Evolutionary conservation across 495 filamentous ascomycete genomes (phyloP).

Genomic region (Daldinia bambusicola): DNA sequence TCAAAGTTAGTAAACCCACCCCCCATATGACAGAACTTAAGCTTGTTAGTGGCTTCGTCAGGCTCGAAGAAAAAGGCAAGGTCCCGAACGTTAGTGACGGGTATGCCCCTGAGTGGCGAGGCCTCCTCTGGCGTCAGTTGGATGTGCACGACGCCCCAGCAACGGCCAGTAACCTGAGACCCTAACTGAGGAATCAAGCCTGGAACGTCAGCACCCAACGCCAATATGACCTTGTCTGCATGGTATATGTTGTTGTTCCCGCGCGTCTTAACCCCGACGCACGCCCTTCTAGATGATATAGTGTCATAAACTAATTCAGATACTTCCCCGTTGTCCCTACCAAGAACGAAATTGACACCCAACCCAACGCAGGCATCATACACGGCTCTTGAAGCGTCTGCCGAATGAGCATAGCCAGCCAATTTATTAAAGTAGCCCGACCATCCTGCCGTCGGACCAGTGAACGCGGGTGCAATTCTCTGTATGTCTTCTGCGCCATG

Average conservation of each 20-base stretch:
- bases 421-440: conserved; percentile 64
- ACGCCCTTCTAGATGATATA: conserved; percentile 7
- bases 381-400: conserved; percentile 51
- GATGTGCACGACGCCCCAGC: conserved; percentile 65
- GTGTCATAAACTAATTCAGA: conserved; percentile 13
- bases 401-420: conserved; percentile 64
- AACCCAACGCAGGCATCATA: conserved; percentile 28
- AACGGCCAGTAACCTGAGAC: conserved; percentile 55
- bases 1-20: conserved; percentile 62
- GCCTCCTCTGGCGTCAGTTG: conserved; percentile 62
- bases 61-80: conserved; percentile 68
- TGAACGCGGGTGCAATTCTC: conserved; percentile 33
- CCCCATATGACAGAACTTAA: conserved; percentile 66
- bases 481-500: conserved; percentile 44
- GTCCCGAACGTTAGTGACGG: conserved; percentile 62
- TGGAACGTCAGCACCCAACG: conserved; percentile 13
- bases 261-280: conserved; percentile 8
- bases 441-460: conserved; percentile 60
- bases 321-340: conserved; percentile 12
- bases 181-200: conserved; percentile 38
- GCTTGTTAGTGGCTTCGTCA: conserved; percentile 59
- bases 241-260: conserved; percentile 10
- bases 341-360: conserved; percentile 42
- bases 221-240: conserved; percentile 19
- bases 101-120: conserved; percentile 57